These are phyloP conservation scores for Chimonanthus praecox DNA, from an alignment of 164 flowering plant species.

Conservation along the genomic window DNA sequence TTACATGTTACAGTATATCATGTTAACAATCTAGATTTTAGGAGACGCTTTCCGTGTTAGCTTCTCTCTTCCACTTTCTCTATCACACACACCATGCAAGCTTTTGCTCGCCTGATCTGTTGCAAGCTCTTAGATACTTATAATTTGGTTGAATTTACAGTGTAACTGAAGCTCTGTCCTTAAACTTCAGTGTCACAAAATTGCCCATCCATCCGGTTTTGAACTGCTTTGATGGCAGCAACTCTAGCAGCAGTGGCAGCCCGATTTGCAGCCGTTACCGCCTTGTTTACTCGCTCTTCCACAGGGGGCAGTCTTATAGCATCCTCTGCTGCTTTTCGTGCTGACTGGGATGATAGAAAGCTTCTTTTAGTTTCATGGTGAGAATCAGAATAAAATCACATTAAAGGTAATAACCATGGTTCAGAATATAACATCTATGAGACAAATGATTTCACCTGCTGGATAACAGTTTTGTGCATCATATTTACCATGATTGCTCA, in stretches of 20 bases:
- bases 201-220: conserved; percentile 69
- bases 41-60: neutral
- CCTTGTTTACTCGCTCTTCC: conserved; percentile 80
- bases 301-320: conserved; percentile 56
- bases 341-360: conserved; percentile 43
- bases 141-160: conserved; percentile 1
- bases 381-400: neutral
- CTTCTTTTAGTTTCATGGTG: neutral
- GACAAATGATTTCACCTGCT: no score
- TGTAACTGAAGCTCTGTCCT: conserved; percentile 7
- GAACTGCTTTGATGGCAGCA: conserved; percentile 93
- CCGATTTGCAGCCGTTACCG: conserved; percentile 69
- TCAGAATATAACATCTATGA: no score
- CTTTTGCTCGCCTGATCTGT: conserved; percentile 32
- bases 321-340: conserved; percentile 69
- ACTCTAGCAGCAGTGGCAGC: conserved; percentile 97
- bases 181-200: conserved; percentile 52
- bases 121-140: neutral
- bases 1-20: conserved; percentile 17
- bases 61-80: conserved; percentile 34
- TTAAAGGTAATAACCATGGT: no score
- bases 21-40: conserved; percentile 11
- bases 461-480: no score
- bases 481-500: no score
- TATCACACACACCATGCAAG: conserved; percentile 12